Conservation (phyloP, 495 filamentous ascomycete genomes). For the Neurospora sp. region DNA sequence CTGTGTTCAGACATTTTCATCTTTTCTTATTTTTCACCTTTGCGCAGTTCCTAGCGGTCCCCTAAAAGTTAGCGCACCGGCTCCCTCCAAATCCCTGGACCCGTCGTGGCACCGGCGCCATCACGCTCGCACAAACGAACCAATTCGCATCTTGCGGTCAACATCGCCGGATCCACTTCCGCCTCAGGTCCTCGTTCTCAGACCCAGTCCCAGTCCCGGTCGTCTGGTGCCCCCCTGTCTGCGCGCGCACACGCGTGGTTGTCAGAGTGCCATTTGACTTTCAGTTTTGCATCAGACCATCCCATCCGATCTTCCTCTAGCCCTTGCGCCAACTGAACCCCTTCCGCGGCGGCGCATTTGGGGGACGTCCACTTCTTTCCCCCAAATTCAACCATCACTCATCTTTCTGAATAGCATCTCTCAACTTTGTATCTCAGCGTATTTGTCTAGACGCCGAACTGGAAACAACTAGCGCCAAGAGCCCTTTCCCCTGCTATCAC, state of each 20-base stretch:
- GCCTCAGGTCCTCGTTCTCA: neutral
- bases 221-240: neutral
- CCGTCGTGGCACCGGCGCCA: neutral
- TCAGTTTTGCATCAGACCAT: neutral
- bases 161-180: neutral
- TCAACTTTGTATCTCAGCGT: neutral
- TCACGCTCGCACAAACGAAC: neutral
- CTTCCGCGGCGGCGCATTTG: neutral
- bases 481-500: neutral
- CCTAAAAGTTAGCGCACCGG: neutral
- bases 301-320: neutral
- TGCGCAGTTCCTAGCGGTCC: neutral
- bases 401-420: neutral
- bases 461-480: neutral
- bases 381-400: neutral
- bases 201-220: neutral
- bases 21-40: neutral
- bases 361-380: neutral
- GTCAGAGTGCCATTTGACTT: neutral
- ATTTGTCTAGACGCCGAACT: neutral
- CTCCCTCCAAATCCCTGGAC: neutral
- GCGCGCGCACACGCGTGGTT: neutral
- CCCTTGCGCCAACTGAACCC: neutral
- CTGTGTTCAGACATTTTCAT: neutral
- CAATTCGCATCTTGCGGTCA: neutral